Base-by-base conservation (phyloP, 768 basidiomycete species). In the Pisolithus orientalis region DNA sequence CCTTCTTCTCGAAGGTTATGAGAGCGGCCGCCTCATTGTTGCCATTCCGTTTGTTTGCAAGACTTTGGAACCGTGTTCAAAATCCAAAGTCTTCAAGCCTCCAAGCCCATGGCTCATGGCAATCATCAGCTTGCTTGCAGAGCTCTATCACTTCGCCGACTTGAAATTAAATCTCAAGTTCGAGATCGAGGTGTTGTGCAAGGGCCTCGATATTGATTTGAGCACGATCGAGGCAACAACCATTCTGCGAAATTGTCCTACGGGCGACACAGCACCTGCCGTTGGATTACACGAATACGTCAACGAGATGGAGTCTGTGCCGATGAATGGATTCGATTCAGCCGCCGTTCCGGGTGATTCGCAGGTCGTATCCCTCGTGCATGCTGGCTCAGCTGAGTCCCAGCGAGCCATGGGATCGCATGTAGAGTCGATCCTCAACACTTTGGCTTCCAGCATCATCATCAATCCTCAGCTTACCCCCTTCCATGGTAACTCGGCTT, bases 71-170 rank as follows among this genome's bases (percentile, higher is more conserved):
- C 90, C 90, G 44, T 93, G 91, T 56, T 79, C 85, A 45, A 84
- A 86, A 63, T 98, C 95, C 31, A 85, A 77, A 57, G 89, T 98
- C 27, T 99, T 99, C 81, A 87, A 80, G 62, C 88, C 93, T 17
- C 96, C 96, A 25, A 99, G 97, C 67, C 96, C 96, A 2, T 99
- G 96, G 96, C 72, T 99, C 47, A 94, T 97, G 87, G 94, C 90
- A 0, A 90, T 99, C 57, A 76, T 98, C 61, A 83, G 87, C 58
- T 76, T 98, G 40, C 80, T 98, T 43, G 90, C 84, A 42, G 96
- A 99, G 66, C 79, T 99, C n/a, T 98, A 99, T 68, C 90, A 94
- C 65, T 94, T 87, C 61, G 95, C 93, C 5, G 94, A 98, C 60
- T 78, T 98, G 55, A 95, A 95, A 71, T 75, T 98, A 51, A 96